A percentile compares a stretch with the other conserved stretches of the same genome.
Evolutionary conservation across 2,329 filamentous ascomycete genomes (phyloP).

Genomic region (Zymoseptoria tritici): DNA sequence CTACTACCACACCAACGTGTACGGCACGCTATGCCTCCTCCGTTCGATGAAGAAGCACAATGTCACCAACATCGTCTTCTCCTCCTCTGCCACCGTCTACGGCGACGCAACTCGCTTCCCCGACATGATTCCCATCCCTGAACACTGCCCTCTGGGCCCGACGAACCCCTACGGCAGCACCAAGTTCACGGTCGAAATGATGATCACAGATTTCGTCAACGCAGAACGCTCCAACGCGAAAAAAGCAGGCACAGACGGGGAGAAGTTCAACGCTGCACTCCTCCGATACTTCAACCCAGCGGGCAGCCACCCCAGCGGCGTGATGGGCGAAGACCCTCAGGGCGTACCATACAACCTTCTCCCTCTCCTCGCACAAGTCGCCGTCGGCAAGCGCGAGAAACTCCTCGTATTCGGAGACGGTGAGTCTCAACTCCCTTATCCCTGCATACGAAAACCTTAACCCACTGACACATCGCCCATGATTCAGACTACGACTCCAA

Average conservation of each 20-base stretch:
- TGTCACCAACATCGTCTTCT: slow-evolving; percentile 97
- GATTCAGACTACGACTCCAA: slow-evolving; percentile 74
- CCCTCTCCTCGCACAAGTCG: slow-evolving; percentile 88
- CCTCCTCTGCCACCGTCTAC: slow-evolving; percentile 95
- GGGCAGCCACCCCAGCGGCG: slow-evolving; percentile 84
- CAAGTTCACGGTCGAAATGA: slow-evolving; percentile 82
- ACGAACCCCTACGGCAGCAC: slow-evolving; percentile 98
- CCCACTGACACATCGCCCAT: background rate
- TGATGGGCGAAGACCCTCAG: slow-evolving; percentile 97
- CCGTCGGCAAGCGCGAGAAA: slow-evolving; percentile 90
- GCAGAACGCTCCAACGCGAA: slow-evolving; percentile 75
- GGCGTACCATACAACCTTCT: slow-evolving; percentile 94
- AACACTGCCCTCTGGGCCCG: slow-evolving; percentile 89
- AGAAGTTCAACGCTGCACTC: slow-evolving; percentile 87
- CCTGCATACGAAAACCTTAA: background rate
- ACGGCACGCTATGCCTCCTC: slow-evolving; percentile 81
- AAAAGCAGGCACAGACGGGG: slow-evolving; percentile 68
- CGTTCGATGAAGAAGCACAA: slow-evolving; percentile 81
- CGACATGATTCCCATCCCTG: slow-evolving; percentile 98
- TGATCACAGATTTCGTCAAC: slow-evolving; percentile 86
- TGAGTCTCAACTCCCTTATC: slow-evolving; percentile 39
- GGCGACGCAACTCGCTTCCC: slow-evolving; percentile 92
- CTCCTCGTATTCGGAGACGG: slow-evolving; percentile 89
- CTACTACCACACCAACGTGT: slow-evolving; percentile 96
- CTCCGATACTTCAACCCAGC: slow-evolving; percentile 97